phyloP scores from a whole-genome alignment of 73 alveolate genomes.

The Stentor coeruleus region DNA sequence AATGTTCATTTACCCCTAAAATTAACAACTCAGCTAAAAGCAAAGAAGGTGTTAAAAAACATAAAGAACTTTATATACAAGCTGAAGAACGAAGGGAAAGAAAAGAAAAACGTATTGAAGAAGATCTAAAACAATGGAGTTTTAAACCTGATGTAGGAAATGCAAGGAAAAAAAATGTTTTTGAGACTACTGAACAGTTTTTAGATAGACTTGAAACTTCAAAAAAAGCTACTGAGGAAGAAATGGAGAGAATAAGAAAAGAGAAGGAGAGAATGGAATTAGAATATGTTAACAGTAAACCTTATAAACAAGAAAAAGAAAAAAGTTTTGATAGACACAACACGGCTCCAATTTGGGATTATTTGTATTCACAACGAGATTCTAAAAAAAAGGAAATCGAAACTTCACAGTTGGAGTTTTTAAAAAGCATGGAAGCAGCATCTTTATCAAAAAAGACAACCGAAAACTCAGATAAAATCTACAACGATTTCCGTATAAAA shows the following conservation, averaged over 20 bases:
- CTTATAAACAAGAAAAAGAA: neutral
- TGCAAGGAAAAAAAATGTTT: neutral
- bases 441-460: neutral
- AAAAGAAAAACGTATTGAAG: neutral
- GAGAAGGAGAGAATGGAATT: neutral
- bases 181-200: conserved; percentile 17
- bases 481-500: neutral
- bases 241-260: neutral
- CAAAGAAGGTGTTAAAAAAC: neutral
- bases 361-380: neutral
- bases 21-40: neutral
- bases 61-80: neutral
- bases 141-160: conserved; percentile 21
- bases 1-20: neutral
- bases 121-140: neutral
- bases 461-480: neutral
- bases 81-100: neutral
- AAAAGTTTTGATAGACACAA: neutral
- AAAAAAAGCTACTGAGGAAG: neutral
- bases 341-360: neutral
- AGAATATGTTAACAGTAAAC: neutral
- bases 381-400: neutral
- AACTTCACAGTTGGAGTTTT: neutral
- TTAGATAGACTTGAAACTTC: conserved; percentile 16
- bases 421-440: neutral